These are phyloP conservation scores for Myxozyma neotropica DNA, from an alignment of 805 yeast genomes.

Conservation along the genomic window DNA sequence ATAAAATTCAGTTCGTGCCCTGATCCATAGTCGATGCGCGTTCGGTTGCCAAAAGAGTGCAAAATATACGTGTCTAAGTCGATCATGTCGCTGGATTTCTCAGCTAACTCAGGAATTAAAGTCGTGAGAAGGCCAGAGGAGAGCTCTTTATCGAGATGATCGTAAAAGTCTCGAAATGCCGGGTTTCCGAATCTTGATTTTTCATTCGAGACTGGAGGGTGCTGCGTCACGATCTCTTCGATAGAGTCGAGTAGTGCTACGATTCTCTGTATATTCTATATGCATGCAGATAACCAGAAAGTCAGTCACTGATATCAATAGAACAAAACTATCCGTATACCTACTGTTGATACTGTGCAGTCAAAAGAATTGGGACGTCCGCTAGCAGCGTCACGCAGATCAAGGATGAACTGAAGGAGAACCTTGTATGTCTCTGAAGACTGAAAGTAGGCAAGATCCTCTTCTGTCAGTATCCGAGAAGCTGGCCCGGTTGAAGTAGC, in stretches of 20 bases:
- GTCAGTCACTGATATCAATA: too few relatives aligned
- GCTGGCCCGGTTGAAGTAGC: not conserved
- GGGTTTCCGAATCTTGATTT: slow-evolving; percentile 86
- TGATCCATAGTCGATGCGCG: slow-evolving; percentile 92
- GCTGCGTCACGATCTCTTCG: slow-evolving; percentile 50
- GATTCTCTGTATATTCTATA: not conserved
- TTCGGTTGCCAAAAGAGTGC: slow-evolving; percentile 81
- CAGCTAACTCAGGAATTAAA: not conserved
- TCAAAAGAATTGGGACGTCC: slow-evolving; percentile 60
- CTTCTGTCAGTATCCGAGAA: slow-evolving; percentile 49
- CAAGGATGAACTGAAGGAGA: slow-evolving; percentile 57
- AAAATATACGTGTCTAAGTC: slow-evolving; percentile 62
- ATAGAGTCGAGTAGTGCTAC: slow-evolving; percentile 45
- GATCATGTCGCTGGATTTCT: not conserved
- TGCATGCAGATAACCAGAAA: too few relatives aligned
- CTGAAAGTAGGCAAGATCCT: slow-evolving; percentile 67
- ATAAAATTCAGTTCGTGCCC: slow-evolving; percentile 93
- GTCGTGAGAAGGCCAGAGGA: not conserved
- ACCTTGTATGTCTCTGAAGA: slow-evolving; percentile 53
- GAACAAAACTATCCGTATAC: not conserved
- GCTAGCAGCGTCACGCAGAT: slow-evolving; percentile 63
- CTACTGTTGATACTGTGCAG: slow-evolving; percentile 44
- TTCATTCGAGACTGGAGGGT: slow-evolving; percentile 71
- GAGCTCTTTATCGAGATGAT: slow-evolving; percentile 50
- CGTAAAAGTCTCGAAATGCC: slow-evolving; percentile 84